Evolutionary conservation across 768 basidiomycete genomes (phyloP), one percentile per base, ranked within the genome.

Genomic region (Boletus rubroflammeus): DNA sequence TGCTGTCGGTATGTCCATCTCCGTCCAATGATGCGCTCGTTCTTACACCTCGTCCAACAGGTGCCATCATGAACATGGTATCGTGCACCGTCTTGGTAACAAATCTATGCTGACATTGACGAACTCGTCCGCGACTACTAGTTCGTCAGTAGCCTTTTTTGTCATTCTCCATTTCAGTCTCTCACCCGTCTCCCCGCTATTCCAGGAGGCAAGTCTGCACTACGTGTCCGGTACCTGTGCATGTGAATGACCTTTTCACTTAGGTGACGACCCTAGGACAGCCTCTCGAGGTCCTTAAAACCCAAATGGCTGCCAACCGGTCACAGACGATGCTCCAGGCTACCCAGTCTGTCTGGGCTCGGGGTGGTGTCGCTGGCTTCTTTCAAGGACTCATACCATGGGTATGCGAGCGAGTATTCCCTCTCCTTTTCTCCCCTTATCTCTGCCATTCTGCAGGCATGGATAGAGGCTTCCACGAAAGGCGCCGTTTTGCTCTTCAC

Each of bases 401-500:
- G 96, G 94, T 93, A 64, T 56, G 85, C 64, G 54, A 42, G 38
- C 56, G 48, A 51, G 42, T 31, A 17, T 43, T 49, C 32, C 38
- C 46, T 19, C 21, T 45, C 1, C 23, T 42, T 35, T 36, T 17
- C 7, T 5, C 47, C 19, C 10, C 45, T 59, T 29, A 58, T 40
- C 15, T 41, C 2, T 14, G 1, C 5, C 28, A 34, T 48, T 38
- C 42, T 15, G 14, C 58, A 97, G 94, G 97, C 97, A 35, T 98
- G 97, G 97, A 96, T 99, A 64, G 97, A 99, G 72, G 97, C 97
- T 10, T 97, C 95, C 5, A 98, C 97, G 0, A 99, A 99, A 70
- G 97, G 97, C 49, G 97, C 81, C 51, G 97, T 99, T 29, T 81
- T 99, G 21, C 79, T 99, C 56, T 98, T 99, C 76, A 85, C 95